Evolutionary conservation across 176 grass and related monocot species (phyloP).

Genomic region (Oryza rufipogon): DNA sequence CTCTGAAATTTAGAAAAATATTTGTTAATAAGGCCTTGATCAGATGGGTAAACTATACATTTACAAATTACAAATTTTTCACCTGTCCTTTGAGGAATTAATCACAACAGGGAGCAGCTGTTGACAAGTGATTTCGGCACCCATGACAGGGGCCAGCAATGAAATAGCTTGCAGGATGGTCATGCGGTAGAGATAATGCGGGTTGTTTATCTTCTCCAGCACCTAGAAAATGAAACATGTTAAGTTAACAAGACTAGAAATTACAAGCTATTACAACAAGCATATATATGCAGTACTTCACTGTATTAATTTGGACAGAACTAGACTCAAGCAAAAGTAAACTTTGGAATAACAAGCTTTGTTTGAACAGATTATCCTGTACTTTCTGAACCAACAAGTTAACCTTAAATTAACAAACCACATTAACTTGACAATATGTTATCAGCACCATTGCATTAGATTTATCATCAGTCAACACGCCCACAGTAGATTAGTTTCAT

Average conservation of each 20-base stretch:
- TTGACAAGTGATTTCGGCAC: conserved; percentile 87
- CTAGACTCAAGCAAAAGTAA: neutral
- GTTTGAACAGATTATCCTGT: neutral
- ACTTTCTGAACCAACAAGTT: neutral
- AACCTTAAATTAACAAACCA: neutral
- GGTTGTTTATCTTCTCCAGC: conserved; percentile 89
- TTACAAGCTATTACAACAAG: neutral
- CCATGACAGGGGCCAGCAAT: conserved; percentile 85
- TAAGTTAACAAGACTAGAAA: conserved; percentile 23
- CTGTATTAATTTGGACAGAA: neutral
- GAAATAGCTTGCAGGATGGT: conserved; percentile 82
- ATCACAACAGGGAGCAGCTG: conserved; percentile 80
- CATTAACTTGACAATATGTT: neutral
- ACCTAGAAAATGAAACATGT: conserved; percentile 58
- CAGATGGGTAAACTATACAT: neutral
- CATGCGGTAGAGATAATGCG: conserved; percentile 93
- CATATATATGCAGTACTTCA: neutral
- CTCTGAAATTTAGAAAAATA: conserved; percentile 50
- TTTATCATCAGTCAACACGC: neutral
- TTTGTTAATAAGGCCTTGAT: neutral
- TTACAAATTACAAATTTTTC: neutral
- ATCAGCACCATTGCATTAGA: neutral
- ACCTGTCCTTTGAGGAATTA: conserved; percentile 92
- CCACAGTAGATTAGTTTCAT: neutral
- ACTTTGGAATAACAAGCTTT: neutral